Conservation (phyloP, 2,329 filamentous ascomycete genomes). For the Fonsecaea monophora region DNA sequence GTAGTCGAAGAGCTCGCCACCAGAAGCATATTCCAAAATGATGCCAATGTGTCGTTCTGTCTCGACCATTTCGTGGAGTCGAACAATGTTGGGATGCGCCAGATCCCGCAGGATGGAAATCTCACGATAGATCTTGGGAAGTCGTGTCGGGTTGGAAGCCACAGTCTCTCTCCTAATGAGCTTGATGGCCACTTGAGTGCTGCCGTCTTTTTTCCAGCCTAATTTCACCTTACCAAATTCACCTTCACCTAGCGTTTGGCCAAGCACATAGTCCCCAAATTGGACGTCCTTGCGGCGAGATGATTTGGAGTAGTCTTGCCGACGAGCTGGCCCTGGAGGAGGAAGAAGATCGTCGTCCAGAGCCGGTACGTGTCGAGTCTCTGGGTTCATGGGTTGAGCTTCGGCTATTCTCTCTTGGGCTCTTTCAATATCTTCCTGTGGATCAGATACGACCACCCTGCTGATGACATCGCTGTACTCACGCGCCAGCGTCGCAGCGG, state of each 20-base stretch:
- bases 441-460: constrained; percentile 76
- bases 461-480: constrained; percentile 82
- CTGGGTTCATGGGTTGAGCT: constrained; percentile 58
- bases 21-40: constrained; percentile 96
- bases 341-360: constrained; percentile 43
- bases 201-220: constrained; percentile 96
- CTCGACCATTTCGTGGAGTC: constrained; percentile 97
- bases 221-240: constrained; percentile 99
- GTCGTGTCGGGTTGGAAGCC: constrained; percentile 82
- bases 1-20: constrained; percentile 96
- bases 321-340: constrained; percentile 47
- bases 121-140: constrained; percentile 97
- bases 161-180: constrained; percentile 91
- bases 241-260: constrained; percentile 94
- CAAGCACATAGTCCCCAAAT: constrained; percentile 94
- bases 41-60: constrained; percentile 97
- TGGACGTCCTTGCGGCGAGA: constrained; percentile 75
- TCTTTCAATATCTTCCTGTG: constrained; percentile 73
- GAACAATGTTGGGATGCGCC: constrained; percentile 95
- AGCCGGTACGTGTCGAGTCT: constrained; percentile 56
- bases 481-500: constrained; percentile 67
- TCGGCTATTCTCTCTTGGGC: constrained; percentile 73
- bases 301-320: constrained; percentile 65
- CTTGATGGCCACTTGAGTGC: constrained; percentile 95
- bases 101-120: constrained; percentile 87